Evolutionary conservation across 106 monocot genomes (phyloP).

Genomic region (Dendrobium chrysotoxum): DNA sequence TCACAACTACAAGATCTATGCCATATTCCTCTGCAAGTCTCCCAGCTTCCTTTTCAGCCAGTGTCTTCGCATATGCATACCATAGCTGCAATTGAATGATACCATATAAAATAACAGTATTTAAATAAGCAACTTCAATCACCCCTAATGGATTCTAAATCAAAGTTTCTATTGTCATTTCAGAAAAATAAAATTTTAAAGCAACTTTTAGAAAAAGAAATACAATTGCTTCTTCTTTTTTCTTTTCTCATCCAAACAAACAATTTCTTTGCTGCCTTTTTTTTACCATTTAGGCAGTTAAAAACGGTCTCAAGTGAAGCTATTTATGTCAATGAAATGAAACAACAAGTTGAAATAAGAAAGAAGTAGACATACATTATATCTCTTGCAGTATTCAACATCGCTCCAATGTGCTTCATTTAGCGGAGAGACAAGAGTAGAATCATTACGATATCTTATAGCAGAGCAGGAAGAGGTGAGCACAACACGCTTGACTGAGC

Average conservation of each 20-base stretch:
- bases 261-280: too few relatives aligned
- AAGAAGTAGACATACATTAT: slow-evolving; percentile 36
- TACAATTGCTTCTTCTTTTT: too few relatives aligned
- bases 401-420: slow-evolving; percentile 94
- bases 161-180: too few relatives aligned
- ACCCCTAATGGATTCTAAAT: too few relatives aligned
- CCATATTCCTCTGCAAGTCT: slow-evolving; percentile 32
- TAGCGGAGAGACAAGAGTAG: slow-evolving; percentile 36
- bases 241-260: too few relatives aligned
- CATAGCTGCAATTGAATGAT: slow-evolving; percentile 31
- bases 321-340: neutral
- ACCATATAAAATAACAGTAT: neutral
- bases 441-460: slow-evolving; percentile 56
- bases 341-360: neutral
- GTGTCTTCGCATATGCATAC: slow-evolving; percentile 86
- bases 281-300: too few relatives aligned
- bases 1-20: slow-evolving; percentile 70
- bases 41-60: slow-evolving; percentile 88
- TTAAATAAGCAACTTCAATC: neutral
- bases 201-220: too few relatives aligned
- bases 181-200: too few relatives aligned
- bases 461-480: slow-evolving; percentile 86
- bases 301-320: too few relatives aligned
- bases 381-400: slow-evolving; percentile 58
- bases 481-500: slow-evolving; percentile 57